Conservation (phyloP, 352 stramenopile species). For the Phytopythium aichiense region DNA sequence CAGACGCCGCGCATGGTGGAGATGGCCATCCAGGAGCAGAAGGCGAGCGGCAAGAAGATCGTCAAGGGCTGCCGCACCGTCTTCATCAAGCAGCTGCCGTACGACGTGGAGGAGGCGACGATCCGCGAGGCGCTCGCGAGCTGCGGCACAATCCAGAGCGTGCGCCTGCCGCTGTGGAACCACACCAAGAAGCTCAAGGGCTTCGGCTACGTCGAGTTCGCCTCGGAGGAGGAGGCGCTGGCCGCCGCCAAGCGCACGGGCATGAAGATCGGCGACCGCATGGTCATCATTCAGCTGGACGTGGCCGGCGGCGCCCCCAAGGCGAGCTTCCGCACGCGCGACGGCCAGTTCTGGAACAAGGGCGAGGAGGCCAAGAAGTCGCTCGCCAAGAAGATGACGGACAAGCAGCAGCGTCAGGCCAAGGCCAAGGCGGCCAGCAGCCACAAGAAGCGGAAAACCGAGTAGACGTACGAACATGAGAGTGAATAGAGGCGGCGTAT, state of each 20-base stretch:
- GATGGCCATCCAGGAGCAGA: conserved; percentile 65
- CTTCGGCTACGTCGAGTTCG: conserved; percentile 94
- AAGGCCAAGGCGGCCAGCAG: conserved; percentile 8
- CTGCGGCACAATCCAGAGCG: conserved; percentile 89
- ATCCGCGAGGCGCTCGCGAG: conserved; percentile 79
- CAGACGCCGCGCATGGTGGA: conserved; percentile 71
- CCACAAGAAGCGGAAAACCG: conserved; percentile 48
- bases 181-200: conserved; percentile 95
- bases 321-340: conserved; percentile 83
- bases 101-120: conserved; percentile 84
- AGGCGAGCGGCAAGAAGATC: conserved; percentile 59
- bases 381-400: conserved; percentile 66
- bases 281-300: conserved; percentile 93
- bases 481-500: conserved; percentile 16
- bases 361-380: conserved; percentile 82
- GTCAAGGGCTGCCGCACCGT: conserved; percentile 89
- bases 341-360: conserved; percentile 88
- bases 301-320: conserved; percentile 85
- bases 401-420: conserved; percentile 53
- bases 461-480: conserved; percentile 10
- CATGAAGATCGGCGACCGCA: conserved; percentile 85
- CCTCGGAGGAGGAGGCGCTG: conserved; percentile 68
- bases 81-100: conserved; percentile 95
- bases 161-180: conserved; percentile 93
- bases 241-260: conserved; percentile 69